A percentile compares a stretch with the other conserved stretches of the same genome.
These are phyloP conservation scores for Fusarium tjaetaba DNA, from an alignment of 2,329 filamentous ascomycete species.

Conservation along the genomic window DNA sequence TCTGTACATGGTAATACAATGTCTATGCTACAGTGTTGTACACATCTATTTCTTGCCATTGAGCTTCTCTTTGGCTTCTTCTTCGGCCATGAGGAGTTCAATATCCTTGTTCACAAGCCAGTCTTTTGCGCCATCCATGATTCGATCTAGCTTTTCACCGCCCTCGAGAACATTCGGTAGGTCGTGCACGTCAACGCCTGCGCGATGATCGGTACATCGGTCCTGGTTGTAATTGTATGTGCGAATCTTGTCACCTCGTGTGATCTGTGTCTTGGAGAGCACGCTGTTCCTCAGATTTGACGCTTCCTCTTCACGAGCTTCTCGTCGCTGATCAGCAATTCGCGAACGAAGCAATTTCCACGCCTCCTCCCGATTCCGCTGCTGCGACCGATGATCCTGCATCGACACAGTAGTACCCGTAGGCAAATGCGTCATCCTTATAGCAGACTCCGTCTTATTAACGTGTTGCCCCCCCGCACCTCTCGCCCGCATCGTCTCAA, in stretches of 20 bases:
- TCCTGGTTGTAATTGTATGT: conserved; percentile 85
- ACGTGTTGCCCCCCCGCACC: conserved; percentile 97
- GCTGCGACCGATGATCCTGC: conserved; percentile 92
- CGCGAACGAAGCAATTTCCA: conserved; percentile 87
- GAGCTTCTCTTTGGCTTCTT: conserved; percentile 53
- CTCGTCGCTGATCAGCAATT: conserved; percentile 80
- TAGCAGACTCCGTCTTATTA: conserved; percentile 97
- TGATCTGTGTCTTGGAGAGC: conserved; percentile 82
- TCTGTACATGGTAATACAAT: conserved; percentile 32
- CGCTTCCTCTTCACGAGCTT: conserved; percentile 85
- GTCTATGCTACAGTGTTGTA: conserved; percentile 11
- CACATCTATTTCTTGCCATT: conserved; percentile 16
- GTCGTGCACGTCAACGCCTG: conserved; percentile 81
- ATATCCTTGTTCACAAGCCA: conserved; percentile 84
- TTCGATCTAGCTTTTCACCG: conserved; percentile 72
- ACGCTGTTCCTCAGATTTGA: conserved; percentile 79
- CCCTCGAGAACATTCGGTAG: conserved; percentile 83
- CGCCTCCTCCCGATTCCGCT: conserved; percentile 86
- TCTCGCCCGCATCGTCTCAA: conserved; percentile 90
- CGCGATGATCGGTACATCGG: conserved; percentile 88
- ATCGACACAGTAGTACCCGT: conserved; percentile 89
- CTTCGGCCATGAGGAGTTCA: conserved; percentile 73
- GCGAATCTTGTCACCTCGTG: conserved; percentile 90
- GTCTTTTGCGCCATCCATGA: conserved; percentile 80
- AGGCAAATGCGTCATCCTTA: conserved; percentile 89